A percentile compares a stretch with the other conserved stretches of the same genome.
Conservation (phyloP, 1,284 basidiomycete species). For the Trichosporon asahii region DNA sequence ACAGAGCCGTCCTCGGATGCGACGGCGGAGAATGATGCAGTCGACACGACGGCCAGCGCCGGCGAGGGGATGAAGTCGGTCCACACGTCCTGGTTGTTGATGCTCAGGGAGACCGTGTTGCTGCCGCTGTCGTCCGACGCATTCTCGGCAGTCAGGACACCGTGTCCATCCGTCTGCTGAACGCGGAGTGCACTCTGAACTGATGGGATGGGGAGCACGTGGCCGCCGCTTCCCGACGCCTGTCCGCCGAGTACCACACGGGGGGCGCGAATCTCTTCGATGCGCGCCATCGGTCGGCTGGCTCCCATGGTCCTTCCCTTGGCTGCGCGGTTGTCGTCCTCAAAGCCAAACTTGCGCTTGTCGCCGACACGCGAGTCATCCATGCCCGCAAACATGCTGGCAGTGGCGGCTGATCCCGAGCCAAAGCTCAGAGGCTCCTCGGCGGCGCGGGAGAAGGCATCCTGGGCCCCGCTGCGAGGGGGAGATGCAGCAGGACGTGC, state of each 20-base stretch:
- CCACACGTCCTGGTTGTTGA: conserved; percentile 74
- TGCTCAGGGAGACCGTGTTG: conserved; percentile 45
- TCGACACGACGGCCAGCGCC: conserved; percentile 64
- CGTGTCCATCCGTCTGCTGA: conserved; percentile 26
- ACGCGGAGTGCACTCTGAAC: conserved; percentile 38
- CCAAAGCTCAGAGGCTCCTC: conserved; percentile 36
- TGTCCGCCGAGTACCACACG: conserved; percentile 5
- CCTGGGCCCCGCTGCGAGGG: conserved; percentile 17
- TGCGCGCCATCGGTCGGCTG: conserved; percentile 20
- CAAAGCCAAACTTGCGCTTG: conserved; percentile 37
- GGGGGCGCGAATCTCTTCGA: conserved; percentile 39
- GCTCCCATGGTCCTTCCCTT: conserved; percentile 33
- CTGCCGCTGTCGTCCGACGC: conserved; percentile 61
- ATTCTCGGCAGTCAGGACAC: conserved; percentile 64
- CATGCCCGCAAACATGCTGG: conserved; percentile 39
- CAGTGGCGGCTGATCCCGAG: conserved; percentile 28
- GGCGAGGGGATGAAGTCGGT: conserved; percentile 76
- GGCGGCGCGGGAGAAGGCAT: conserved; percentile 36
- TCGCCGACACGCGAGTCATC: conserved; percentile 22
- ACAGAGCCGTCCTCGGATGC: conserved; percentile 72
- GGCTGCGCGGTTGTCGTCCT: conserved; percentile 19
- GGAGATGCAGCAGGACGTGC: conserved; percentile 5
- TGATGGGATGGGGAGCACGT: conserved; percentile 23
- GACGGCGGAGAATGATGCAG: conserved; percentile 66
- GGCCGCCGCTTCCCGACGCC: conserved; percentile 4